These are phyloP conservation scores for Penicillium sp. DNA, from an alignment of 2,329 filamentous ascomycete species.

Conservation along the genomic window DNA sequence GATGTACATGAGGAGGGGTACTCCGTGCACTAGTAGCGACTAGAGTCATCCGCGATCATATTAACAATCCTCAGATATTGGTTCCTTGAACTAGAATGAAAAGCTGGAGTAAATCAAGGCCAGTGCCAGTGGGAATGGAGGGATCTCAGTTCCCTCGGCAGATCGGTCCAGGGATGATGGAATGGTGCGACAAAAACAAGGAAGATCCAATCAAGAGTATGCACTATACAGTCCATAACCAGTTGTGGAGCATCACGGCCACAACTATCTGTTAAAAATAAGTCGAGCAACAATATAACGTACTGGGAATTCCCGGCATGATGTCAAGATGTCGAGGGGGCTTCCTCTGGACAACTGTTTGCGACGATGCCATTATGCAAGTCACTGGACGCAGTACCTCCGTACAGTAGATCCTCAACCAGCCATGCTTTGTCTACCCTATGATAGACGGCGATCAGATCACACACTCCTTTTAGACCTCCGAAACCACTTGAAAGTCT, in stretches of 20 bases:
- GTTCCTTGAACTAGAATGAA: background rate
- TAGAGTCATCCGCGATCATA: too few relatives aligned
- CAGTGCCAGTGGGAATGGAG: background rate
- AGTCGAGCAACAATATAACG: background rate
- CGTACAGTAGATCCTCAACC: background rate
- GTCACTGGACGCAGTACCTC: background rate
- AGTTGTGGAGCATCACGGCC: background rate
- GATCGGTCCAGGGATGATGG: conserved; percentile 6
- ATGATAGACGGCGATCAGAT: background rate
- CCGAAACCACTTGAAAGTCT: too few relatives aligned
- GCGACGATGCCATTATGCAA: background rate
- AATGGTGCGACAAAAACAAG: background rate
- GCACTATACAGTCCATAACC: background rate
- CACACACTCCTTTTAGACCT: background rate
- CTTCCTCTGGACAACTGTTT: background rate
- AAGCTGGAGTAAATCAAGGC: background rate
- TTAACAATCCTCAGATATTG: too few relatives aligned
- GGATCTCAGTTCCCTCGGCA: background rate
- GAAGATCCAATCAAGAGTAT: background rate
- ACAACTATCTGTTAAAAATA: too few relatives aligned
- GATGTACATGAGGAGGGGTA: background rate
- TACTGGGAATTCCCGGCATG: background rate
- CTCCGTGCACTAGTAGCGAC: background rate
- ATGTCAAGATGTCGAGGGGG: background rate
- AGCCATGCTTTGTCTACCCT: background rate